Conservation (phyloP, 2,329 filamentous ascomycete genomes). For the Fusarium sp. region DNA sequence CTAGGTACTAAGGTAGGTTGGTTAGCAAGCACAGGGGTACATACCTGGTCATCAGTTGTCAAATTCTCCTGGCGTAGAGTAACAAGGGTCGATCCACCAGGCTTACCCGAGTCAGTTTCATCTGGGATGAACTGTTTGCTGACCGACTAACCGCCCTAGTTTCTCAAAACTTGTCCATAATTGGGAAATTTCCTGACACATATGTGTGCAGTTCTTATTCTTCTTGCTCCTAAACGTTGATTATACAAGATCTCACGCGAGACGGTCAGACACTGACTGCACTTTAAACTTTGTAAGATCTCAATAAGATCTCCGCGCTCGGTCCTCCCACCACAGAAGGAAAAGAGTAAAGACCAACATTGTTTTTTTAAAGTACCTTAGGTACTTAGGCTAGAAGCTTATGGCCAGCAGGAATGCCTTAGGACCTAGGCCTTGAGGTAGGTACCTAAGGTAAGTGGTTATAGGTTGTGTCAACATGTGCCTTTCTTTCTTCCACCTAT, state of each 20-base stretch:
- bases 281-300: constrained; percentile 13
- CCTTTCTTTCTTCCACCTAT: background rate
- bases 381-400: background rate
- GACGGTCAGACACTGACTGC: background rate
- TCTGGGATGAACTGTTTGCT: constrained; percentile 2
- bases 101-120: constrained; percentile 29
- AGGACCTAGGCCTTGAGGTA: background rate
- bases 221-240: background rate
- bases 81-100: background rate
- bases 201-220: background rate
- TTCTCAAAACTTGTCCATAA: constrained; percentile 27
- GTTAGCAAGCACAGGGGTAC: background rate
- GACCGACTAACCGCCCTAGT: constrained; percentile 11
- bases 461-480: background rate
- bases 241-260: background rate
- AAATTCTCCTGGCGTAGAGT: background rate
- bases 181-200: constrained; percentile 11
- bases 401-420: background rate
- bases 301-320: constrained; percentile 19
- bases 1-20: background rate
- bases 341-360: constrained; percentile 2
- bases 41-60: background rate
- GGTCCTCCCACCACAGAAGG: constrained; percentile 15
- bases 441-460: background rate
- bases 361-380: constrained; percentile 1